Conservation (phyloP, 2,329 filamentous ascomycete species). For the Elsinoe necatrix region DNA sequence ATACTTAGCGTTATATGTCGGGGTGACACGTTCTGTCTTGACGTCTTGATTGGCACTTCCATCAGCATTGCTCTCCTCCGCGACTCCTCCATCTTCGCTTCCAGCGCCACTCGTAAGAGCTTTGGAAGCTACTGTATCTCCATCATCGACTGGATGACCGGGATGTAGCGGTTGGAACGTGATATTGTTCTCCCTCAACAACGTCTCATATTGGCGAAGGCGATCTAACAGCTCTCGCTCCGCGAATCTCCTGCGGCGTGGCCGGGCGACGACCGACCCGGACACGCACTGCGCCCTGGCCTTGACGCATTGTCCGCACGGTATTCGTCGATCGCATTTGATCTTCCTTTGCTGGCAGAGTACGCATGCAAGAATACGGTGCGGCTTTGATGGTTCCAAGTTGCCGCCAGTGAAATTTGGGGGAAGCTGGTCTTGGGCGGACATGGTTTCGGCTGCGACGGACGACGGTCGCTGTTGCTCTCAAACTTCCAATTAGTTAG, state of each 20-base stretch:
- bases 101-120: conserved; percentile 17
- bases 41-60: conserved; percentile 12
- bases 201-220: conserved; percentile 58
- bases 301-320: conserved; percentile 61
- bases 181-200: conserved; percentile 58
- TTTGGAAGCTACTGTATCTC: conserved; percentile 5
- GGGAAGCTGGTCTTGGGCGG: not conserved
- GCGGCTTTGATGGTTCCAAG: conserved; percentile 18
- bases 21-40: conserved; percentile 17
- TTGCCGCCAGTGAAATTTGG: not conserved
- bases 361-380: conserved; percentile 51
- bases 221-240: conserved; percentile 63
- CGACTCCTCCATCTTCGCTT: conserved; percentile 16
- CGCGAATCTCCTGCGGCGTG: conserved; percentile 53
- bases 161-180: conserved; percentile 57
- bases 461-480: not conserved
- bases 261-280: conserved; percentile 39
- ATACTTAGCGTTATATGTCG: conserved; percentile 20
- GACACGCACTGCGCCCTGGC: conserved; percentile 49
- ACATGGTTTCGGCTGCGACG: not conserved
- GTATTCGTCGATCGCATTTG: conserved; percentile 59
- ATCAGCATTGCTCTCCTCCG: conserved; percentile 24
- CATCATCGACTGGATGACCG: conserved; percentile 14
- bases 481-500: not conserved
- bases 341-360: conserved; percentile 70